Evolutionary conservation across 129 eudicot species (phyloP).

Genomic region (Dittrichia graveolens): DNA sequence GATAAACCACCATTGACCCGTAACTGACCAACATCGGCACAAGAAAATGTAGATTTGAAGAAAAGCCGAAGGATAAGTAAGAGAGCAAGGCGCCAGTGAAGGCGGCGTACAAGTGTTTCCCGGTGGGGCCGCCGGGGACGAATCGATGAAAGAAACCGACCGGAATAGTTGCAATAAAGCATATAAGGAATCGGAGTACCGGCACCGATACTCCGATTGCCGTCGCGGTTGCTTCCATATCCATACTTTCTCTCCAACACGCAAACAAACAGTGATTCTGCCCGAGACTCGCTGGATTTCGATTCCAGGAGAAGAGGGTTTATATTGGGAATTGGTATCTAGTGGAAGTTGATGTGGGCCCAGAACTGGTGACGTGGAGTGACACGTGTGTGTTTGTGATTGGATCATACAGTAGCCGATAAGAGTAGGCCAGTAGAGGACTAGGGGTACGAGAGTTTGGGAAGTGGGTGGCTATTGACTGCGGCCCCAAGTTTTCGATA

Average conservation of each 20-base stretch:
- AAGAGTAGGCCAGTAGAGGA: not conserved
- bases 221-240: constrained; percentile 72
- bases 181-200: constrained; percentile 76
- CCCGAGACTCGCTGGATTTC: not conserved
- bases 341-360: constrained; percentile 18
- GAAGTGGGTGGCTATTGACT: not conserved
- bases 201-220: constrained; percentile 87
- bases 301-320: not conserved
- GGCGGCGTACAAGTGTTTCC: constrained; percentile 78
- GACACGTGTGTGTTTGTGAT: constrained; percentile 6
- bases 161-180: constrained; percentile 80
- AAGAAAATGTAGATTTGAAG: constrained; percentile 78
- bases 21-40: constrained; percentile 68
- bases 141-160: constrained; percentile 65
- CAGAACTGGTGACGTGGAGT: constrained; percentile 1
- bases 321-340: not conserved
- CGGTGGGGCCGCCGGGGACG: constrained; percentile 73
- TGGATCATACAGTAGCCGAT: not conserved
- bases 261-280: not conserved
- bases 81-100: constrained; percentile 62
- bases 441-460: not conserved
- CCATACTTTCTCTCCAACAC: constrained; percentile 30
- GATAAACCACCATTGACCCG: constrained; percentile 62
- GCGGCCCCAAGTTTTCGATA: not conserved
- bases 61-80: constrained; percentile 79